Base-by-base conservation (phyloP, 768 basidiomycete species). In the Ramaria sp. region DNA sequence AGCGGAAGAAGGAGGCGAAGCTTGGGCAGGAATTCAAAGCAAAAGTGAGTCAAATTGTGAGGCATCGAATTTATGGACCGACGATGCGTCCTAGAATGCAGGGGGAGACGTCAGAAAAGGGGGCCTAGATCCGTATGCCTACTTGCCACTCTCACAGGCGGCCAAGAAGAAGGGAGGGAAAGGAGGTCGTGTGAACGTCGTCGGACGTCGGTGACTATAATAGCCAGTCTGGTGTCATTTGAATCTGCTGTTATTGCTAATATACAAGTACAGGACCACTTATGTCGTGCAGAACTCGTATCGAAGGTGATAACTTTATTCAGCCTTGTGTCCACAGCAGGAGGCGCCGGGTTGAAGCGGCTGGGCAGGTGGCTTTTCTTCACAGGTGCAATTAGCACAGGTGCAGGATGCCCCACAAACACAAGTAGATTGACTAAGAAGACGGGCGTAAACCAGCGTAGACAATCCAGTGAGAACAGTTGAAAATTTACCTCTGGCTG, bases 21-120 rank as follows among this genome's bases (percentile, higher is more conserved):
- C 78, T 78, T 51, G 96, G 96, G 12, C 82, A 82, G 13, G 93
- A 98, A 68, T 98, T 96, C 77, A 94, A 88, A 69, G 91, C 96
- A 31, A 98, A 93, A 83, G 94, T 91, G 62, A 56, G 82, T 7
- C 10, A n/a, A 38, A 12, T 7, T 17, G 17, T 43, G 17, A 19
- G 7, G 17, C 42, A n/a, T 43, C 17, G n/a, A 22, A 43, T 9
- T 12, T 22, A 43, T 43, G 42, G 24, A 13, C 53, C 53, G 33
- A 60, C 24, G 24, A 30, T 33, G 38, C 17, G 43, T 47, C 64
- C 39, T 69, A 98, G 95, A 89, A 84, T 73, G 96, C 94, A 22
- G 90, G 89, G 33, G 96, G 96, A 7, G 96, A 98, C 67, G 75
- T 96, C 68, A 94, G 91, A 71, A 88, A 82, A 67, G 80, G 81